Evolutionary conservation across 164 flowering plant species (phyloP).

Genomic region (Umbilicus rupestris): DNA sequence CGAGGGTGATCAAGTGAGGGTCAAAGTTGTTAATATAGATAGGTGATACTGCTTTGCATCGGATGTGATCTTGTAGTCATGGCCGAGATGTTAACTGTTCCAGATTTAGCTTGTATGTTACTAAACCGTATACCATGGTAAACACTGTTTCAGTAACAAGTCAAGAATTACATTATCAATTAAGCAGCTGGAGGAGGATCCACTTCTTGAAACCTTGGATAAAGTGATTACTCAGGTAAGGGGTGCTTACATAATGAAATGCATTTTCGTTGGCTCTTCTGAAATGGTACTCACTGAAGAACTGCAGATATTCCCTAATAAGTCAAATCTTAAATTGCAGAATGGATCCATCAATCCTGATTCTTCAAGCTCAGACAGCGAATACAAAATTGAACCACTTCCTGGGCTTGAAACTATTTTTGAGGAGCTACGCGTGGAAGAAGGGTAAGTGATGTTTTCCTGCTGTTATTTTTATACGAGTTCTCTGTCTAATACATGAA

Average conservation of each 20-base stretch:
- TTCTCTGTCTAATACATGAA: background rate
- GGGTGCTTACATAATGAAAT: background rate
- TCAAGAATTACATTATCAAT: slow-evolving; percentile 72
- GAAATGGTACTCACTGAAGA: background rate
- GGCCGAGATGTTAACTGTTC: background rate
- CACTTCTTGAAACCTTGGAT: slow-evolving; percentile 79
- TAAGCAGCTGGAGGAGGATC: slow-evolving; percentile 87
- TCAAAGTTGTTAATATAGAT: slow-evolving; percentile 56
- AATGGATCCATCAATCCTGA: slow-evolving; percentile 24
- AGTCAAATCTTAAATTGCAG: slow-evolving; percentile 20
- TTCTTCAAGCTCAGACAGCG: slow-evolving; percentile 15
- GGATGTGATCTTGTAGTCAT: background rate
- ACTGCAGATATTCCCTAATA: background rate
- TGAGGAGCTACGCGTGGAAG: slow-evolving; percentile 63
- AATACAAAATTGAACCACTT: slow-evolving; percentile 52
- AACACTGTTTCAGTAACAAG: slow-evolving; percentile 39
- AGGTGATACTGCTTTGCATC: slow-evolving; percentile 32
- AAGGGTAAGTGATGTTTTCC: slow-evolving; percentile 54
- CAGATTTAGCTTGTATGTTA: background rate
- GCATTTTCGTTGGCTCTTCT: background rate
- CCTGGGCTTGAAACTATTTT: slow-evolving; percentile 77
- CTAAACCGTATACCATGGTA: background rate
- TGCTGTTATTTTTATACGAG: background rate
- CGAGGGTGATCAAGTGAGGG: slow-evolving; percentile 71
- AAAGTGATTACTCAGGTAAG: slow-evolving; percentile 80